Percentiles rank a stretch among this genome's conserved stretches.
These are phyloP conservation scores for Penicillium sp. DNA, from an alignment of 2,329 filamentous ascomycete genomes.

Conservation along the genomic window DNA sequence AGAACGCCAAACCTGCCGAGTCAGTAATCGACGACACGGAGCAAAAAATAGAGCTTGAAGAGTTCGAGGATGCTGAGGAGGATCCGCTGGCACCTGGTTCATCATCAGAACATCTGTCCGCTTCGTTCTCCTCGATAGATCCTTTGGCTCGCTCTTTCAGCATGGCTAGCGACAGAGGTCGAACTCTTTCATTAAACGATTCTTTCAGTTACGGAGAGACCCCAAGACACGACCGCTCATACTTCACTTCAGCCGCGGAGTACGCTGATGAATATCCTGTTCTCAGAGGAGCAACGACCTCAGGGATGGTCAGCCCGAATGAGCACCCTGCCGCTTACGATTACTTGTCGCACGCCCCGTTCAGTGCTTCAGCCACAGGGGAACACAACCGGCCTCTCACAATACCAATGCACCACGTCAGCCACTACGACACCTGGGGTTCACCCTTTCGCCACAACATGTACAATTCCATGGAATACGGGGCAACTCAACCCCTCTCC, in stretches of 20 bases:
- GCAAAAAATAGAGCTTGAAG: slow-evolving; percentile 27
- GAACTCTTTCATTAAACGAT: slow-evolving; percentile 37
- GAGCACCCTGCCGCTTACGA: slow-evolving; percentile 37
- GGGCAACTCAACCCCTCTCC: slow-evolving; percentile 29
- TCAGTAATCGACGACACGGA: slow-evolving; percentile 30
- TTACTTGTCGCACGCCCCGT: slow-evolving; percentile 34
- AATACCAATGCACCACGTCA: slow-evolving; percentile 27
- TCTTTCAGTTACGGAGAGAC: slow-evolving; percentile 34
- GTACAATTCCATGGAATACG: slow-evolving; percentile 40
- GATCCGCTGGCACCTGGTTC: slow-evolving; percentile 33
- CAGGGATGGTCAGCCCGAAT: slow-evolving; percentile 36
- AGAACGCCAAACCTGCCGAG: slow-evolving; percentile 39
- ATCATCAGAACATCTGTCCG: slow-evolving; percentile 30
- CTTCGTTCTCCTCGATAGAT: slow-evolving; percentile 34
- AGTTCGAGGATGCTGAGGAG: slow-evolving; percentile 35
- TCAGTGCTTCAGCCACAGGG: slow-evolving; percentile 29
- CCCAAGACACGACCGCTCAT: slow-evolving; percentile 33
- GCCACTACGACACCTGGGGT: slow-evolving; percentile 37
- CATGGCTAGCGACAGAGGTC: slow-evolving; percentile 22
- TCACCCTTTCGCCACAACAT: slow-evolving; percentile 40
- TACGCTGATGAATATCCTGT: slow-evolving; percentile 36
- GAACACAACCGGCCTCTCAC: slow-evolving; percentile 28
- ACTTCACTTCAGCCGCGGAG: slow-evolving; percentile 33
- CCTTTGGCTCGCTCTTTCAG: slow-evolving; percentile 29
- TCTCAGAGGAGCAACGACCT: slow-evolving; percentile 32